Evolutionary conservation across 208 protist genomes (phyloP).

Genomic region (Trypanosoma vivax): DNA sequence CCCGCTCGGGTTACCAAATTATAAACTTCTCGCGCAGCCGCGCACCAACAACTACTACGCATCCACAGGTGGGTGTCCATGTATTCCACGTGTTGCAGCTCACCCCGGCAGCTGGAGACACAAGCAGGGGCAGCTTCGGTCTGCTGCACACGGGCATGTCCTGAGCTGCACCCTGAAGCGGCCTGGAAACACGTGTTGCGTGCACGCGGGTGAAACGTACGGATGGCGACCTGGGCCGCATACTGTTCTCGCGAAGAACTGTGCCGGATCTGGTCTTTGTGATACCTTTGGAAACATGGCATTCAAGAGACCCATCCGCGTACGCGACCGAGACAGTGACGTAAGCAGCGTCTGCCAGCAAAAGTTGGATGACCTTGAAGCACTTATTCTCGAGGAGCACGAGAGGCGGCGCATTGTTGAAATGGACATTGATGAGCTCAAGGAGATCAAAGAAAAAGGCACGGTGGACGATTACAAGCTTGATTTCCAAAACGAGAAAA

Average conservation of each 20-base stretch:
- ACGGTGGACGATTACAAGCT: constrained; percentile 48
- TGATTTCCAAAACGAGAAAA: constrained; percentile 25
- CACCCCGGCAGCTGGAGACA: constrained; percentile 67
- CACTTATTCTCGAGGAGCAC: constrained; percentile 68
- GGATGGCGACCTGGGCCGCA: constrained; percentile 62
- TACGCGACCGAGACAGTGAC: constrained; percentile 37
- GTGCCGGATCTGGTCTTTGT: constrained; percentile 58
- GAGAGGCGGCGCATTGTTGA: constrained; percentile 45
- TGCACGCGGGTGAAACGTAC: constrained; percentile 52
- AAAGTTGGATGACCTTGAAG: constrained; percentile 70
- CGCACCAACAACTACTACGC: constrained; percentile 81
- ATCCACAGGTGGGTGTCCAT: constrained; percentile 59
- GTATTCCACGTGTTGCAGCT: constrained; percentile 53
- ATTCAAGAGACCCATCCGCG: constrained; percentile 37
- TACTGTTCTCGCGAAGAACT: constrained; percentile 50
- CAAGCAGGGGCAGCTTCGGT: constrained; percentile 48
- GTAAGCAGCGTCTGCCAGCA: constrained; percentile 52
- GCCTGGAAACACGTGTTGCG: constrained; percentile 30
- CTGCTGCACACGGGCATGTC: constrained; percentile 33
- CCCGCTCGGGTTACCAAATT: constrained; percentile 44
- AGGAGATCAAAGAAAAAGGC: constrained; percentile 31
- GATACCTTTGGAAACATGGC: constrained; percentile 77
- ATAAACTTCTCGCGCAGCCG: constrained; percentile 59
- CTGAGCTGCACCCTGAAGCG: constrained; percentile 35
- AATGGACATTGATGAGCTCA: constrained; percentile 50